Base-by-base conservation (phyloP, 2,329 filamentous ascomycete genomes). In the Beauveria sp. region DNA sequence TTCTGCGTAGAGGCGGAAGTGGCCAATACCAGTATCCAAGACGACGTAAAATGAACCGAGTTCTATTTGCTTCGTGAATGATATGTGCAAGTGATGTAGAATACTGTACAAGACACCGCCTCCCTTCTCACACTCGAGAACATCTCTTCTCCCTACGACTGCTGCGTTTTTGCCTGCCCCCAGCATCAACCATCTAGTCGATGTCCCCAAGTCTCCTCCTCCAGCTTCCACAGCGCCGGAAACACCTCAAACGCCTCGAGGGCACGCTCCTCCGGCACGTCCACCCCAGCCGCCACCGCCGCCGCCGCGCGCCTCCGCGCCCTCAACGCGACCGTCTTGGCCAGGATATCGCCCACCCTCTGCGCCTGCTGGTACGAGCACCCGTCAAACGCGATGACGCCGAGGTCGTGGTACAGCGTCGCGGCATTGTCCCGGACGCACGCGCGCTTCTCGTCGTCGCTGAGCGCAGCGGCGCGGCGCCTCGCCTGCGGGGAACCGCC, bases 141-240 rank as follows among this genome's bases (percentile, higher is more conserved):
- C 12, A 12, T 12, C 30, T n/a, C 38, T 43, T 16, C 16, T 22
- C 12, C 16, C 3, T 34, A 4, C 30, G 10, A 34, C 30, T 34
- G 10, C 10, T 34, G 30, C 0, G 22, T 2, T 12, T 12, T 34
- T 34, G 12, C 30, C n/a, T 46, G 4, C 12, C 38, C 7, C 5
- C 26, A 22, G 14, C 8, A 14, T 47, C 26, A 82, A 1, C 90
- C 90, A 71, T 83, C 88, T 45, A 49, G 73, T 62, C 85, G 78
- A 73, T 93, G 43, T 10, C 55, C 82, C 91, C 92, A 96, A 38
- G 87, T 91, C 62, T 80, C 78, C 68, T 78, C 78, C 77, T 96
- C 93, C 51, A 96, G 73, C 43, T 66, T 66, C 67, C 81, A 78
- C 2, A 93, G 82, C 46, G 76, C 74, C n/a, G 73, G 70, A 52